Evolutionary conservation across 2,329 filamentous ascomycete genomes (phyloP).

Genomic region (Seiridium unicorne): DNA sequence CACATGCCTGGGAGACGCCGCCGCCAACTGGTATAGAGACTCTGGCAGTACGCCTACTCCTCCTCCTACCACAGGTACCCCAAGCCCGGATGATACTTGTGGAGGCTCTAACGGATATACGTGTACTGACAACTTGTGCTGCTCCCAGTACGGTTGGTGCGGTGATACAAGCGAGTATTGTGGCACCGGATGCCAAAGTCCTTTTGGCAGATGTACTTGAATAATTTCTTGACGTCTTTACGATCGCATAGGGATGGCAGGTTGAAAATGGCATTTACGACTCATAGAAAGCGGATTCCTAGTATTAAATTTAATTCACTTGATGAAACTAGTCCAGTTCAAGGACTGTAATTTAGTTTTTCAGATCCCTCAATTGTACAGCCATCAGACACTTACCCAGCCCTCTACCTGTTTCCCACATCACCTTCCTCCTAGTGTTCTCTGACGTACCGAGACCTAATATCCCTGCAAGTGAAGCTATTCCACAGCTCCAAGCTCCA

Average conservation of each 20-base stretch:
- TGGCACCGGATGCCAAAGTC: conserved; percentile 8
- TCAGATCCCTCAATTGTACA: not conserved
- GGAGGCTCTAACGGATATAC: conserved; percentile 4
- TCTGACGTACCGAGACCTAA: not conserved
- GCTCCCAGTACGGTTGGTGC: conserved; percentile 9
- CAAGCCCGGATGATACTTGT: conserved; percentile 4
- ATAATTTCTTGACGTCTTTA: not conserved
- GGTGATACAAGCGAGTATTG: conserved; percentile 10
- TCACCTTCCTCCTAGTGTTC: too few relatives aligned
- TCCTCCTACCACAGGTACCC: not conserved
- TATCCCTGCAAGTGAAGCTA: not conserved
- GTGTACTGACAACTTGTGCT: conserved; percentile 7
- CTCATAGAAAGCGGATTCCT: not conserved
- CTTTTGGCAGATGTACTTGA: conserved; percentile 7
- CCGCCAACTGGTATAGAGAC: conserved; percentile 12
- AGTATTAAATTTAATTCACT: not conserved
- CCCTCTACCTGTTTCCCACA: too few relatives aligned
- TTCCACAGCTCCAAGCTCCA: not conserved
- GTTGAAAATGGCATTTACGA: not conserved
- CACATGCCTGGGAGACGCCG: conserved; percentile 12
- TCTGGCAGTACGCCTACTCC: not conserved
- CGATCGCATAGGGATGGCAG: not conserved
- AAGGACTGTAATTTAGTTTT: not conserved
- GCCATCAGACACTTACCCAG: too few relatives aligned
- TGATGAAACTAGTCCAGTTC: not conserved